These are phyloP conservation scores for Hanseniaspora meyeri DNA, from an alignment of 805 yeast species.

Conservation along the genomic window DNA sequence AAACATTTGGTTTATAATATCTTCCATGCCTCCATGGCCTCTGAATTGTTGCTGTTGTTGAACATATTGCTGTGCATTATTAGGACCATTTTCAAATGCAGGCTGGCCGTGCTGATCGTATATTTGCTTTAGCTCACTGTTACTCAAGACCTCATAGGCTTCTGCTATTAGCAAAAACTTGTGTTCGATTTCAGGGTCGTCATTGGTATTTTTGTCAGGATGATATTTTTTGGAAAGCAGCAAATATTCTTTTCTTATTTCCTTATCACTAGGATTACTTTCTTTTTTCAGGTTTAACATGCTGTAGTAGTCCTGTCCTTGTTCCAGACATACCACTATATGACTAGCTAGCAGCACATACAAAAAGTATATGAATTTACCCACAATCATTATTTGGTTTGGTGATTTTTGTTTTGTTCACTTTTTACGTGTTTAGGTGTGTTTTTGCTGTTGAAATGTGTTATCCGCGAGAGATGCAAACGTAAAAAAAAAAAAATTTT, in stretches of 20 bases:
- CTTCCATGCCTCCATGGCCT: slow-evolving; percentile 26
- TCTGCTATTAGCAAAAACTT: slow-evolving; percentile 83
- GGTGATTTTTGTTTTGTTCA: not conserved
- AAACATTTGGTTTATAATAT: slow-evolving; percentile 28
- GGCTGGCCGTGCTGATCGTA: slow-evolving; percentile 73
- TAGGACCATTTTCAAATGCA: slow-evolving; percentile 44
- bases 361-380: not conserved
- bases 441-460: not conserved
- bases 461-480: not conserved
- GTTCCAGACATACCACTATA: slow-evolving; percentile 1
- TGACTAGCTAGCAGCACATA: not conserved
- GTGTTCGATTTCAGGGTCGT: slow-evolving; percentile 62
- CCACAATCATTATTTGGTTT: not conserved
- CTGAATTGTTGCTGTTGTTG: slow-evolving; percentile 31
- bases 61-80: slow-evolving; percentile 12
- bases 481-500: not conserved
- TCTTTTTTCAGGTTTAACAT: slow-evolving; percentile 49
- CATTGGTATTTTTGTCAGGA: slow-evolving; percentile 84
- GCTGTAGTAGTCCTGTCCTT: slow-evolving; percentile 35
- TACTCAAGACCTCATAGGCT: slow-evolving; percentile 77
- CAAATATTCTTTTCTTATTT: slow-evolving; percentile 77
- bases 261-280: slow-evolving; percentile 59
- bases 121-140: slow-evolving; percentile 51
- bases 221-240: slow-evolving; percentile 73
- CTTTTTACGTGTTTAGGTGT: not conserved